A percentile compares a stretch with the other conserved stretches of the same genome.
Evolutionary conservation across 164 flowering plant genomes (phyloP).

Genomic region (Sextonia rubra): DNA sequence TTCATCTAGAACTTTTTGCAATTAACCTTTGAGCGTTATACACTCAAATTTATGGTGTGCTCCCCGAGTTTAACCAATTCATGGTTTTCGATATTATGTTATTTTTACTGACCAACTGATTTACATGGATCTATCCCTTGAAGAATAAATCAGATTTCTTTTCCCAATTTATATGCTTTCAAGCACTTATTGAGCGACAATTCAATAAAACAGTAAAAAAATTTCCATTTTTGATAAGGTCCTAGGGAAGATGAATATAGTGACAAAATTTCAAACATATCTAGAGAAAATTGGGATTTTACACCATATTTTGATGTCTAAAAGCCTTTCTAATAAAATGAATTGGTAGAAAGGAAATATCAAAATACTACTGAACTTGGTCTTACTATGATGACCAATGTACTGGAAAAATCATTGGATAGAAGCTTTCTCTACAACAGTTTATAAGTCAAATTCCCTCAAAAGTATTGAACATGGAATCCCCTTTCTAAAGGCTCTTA

Average conservation of each 20-base stretch:
- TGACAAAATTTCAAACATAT: background rate
- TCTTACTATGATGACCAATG: background rate
- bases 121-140: background rate
- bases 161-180: background rate
- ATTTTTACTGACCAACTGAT: background rate
- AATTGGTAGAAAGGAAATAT: background rate
- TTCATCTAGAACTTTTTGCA: background rate
- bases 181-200: background rate
- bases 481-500: background rate
- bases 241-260: background rate
- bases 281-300: too few species aligned
- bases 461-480: background rate
- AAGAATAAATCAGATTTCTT: background rate
- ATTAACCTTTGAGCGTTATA: background rate
- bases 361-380: background rate
- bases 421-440: too few species aligned
- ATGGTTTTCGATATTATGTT: background rate
- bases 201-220: background rate
- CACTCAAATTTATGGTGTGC: slow-evolving; percentile 4
- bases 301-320: background rate
- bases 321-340: too few species aligned
- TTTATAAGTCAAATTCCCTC: background rate
- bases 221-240: too few species aligned
- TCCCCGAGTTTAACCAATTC: background rate
- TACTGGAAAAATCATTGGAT: background rate